These are phyloP conservation scores for Circinella umbellata DNA, from an alignment of 371 early-diverging fungal species.

Conservation along the genomic window DNA sequence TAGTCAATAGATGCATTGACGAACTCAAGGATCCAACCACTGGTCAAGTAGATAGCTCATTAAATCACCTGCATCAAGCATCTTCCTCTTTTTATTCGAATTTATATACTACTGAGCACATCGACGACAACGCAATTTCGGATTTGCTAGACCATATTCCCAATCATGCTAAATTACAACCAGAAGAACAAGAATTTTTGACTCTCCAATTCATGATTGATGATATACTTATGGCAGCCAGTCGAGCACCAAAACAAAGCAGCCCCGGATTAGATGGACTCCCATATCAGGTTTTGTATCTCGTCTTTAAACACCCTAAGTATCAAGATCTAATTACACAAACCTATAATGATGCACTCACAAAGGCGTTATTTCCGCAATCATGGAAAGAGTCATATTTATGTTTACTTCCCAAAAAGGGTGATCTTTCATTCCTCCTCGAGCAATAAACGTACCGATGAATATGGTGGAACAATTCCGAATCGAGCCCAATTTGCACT, in stretches of 20 bases:
- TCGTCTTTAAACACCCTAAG: slow-evolving; percentile 13
- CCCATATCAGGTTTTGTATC: slow-evolving; percentile 1
- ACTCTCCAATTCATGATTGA: background rate
- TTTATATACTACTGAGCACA: too few relatives aligned
- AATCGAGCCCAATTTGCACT: slow-evolving; percentile 55
- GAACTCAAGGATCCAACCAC: too few relatives aligned
- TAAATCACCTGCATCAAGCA: too few relatives aligned
- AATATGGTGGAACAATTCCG: slow-evolving; percentile 58
- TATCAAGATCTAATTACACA: background rate
- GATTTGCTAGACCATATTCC: too few relatives aligned
- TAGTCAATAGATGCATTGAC: too few relatives aligned
- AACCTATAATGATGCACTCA: slow-evolving; percentile 25
- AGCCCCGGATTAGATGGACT: slow-evolving; percentile 12
- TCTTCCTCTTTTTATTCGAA: too few relatives aligned
- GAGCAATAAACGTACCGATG: slow-evolving; percentile 61
- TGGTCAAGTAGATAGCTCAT: too few relatives aligned
- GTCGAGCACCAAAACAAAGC: slow-evolving; percentile 7
- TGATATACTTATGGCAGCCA: background rate
- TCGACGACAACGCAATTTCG: too few relatives aligned
- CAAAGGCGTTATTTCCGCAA: slow-evolving; percentile 12
- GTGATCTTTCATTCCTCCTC: background rate
- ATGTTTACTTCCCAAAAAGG: slow-evolving; percentile 24
- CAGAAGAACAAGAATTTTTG: too few relatives aligned
- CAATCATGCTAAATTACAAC: too few relatives aligned
- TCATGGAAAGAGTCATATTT: slow-evolving; percentile 30